Evolutionary conservation across 495 filamentous ascomycete genomes (phyloP).

Genomic region (Aspergillus steynii): DNA sequence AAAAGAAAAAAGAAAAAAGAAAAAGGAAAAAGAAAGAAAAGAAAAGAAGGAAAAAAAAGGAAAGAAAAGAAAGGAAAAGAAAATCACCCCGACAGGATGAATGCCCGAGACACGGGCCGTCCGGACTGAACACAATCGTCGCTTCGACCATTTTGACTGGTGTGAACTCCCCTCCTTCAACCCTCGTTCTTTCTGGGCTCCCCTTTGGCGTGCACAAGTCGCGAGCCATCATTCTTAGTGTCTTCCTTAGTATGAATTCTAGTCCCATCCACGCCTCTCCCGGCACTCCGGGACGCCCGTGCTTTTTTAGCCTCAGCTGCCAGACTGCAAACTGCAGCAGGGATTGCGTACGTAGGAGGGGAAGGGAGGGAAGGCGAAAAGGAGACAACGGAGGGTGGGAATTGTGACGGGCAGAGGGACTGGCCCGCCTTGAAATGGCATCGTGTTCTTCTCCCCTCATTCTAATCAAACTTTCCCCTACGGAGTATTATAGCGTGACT

Average conservation of each 20-base stretch:
- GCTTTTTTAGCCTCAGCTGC: slow-evolving; percentile 14
- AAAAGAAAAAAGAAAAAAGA: neutral
- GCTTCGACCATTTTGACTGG: neutral
- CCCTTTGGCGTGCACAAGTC: slow-evolving; percentile 3
- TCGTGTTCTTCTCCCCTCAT: too few relatives aligned
- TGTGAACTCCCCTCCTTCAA: neutral
- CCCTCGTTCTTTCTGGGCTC: neutral
- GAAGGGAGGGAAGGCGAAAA: too few relatives aligned
- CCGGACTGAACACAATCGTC: neutral
- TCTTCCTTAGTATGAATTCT: neutral
- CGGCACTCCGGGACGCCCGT: slow-evolving; percentile 25
- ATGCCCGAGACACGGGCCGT: neutral
- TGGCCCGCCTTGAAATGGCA: too few relatives aligned
- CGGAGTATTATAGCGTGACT: too few relatives aligned
- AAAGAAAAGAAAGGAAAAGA: neutral
- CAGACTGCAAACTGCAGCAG: slow-evolving; percentile 1
- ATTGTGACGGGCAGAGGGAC: neutral
- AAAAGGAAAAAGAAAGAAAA: neutral
- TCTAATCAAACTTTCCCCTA: too few relatives aligned
- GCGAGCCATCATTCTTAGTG: neutral
- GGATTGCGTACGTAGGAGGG: too few relatives aligned
- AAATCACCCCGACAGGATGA: neutral
- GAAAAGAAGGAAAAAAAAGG: neutral
- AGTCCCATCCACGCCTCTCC: slow-evolving; percentile 9
- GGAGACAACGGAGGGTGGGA: neutral